Base-by-base conservation (phyloP, 1,284 basidiomycete species). In the Ceratobasidium sp. region DNA sequence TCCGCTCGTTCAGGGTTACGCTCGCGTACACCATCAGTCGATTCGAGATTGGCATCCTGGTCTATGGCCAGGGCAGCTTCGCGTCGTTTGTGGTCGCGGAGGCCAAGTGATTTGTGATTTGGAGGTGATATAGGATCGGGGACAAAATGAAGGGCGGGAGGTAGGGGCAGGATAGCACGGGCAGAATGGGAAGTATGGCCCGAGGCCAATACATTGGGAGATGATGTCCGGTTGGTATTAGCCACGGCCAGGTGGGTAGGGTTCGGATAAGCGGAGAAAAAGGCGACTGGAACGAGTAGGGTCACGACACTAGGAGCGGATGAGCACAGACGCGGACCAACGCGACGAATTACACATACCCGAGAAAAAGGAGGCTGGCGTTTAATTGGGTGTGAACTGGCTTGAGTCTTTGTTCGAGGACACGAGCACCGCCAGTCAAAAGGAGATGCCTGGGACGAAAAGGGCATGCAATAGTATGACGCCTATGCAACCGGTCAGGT, bases 321-420 rank as follows among this genome's bases (percentile, higher is more conserved):
- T 41, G 52, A 57, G 32, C 23, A 3, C 3, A 8, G 45, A 34
- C 14, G 23, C 9, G 30, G 18, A 58, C 34, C 26, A 58, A 52
- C 43, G 39, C 23, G 18, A 48, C 45, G 45, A 61, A 61, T 23
- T 41, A 16, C 39, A 39, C 67, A 21, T 32, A 71, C 55, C 55
- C 53, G 12, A 60, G 57, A 71, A 58, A 45, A n/a, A 71, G 57
- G 34, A 71, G 43, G 39, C 45, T 58, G 26, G 34, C 36, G 36
- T 60, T 72, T 36, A 72, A 26, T 32, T 72, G 72, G 1, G 72
- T 59, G 32, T 48, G 43, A 50, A 57, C 39, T 18, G 67, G 65
- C 46, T 26, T 60, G 48, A 73, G 72, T 45, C 62, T 34, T 62
- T 73, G 72, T 21, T 73, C 60, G 32, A 52, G 59, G 21, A 73